These are phyloP conservation scores for Marchantia paleacea DNA, from an alignment of 225 moss, liverwort and hornwort species.

Conservation along the genomic window DNA sequence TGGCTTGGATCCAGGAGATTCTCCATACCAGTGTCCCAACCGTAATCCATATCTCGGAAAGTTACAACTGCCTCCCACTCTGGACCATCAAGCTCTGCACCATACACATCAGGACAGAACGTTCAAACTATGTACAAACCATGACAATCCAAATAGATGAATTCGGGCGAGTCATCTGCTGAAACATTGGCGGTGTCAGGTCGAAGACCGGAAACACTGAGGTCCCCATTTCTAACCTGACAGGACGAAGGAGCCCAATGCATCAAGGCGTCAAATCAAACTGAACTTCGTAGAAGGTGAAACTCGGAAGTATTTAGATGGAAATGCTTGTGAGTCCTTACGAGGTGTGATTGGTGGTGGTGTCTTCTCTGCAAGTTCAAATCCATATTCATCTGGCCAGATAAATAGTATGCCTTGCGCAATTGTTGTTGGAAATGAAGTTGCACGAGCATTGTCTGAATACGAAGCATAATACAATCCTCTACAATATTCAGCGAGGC, in stretches of 20 bases:
- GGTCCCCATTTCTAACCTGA: neutral
- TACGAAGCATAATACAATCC: neutral
- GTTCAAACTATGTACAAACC: neutral
- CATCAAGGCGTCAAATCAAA: too few relatives aligned
- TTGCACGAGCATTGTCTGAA: conserved; percentile 12
- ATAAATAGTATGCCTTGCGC: conserved; percentile 28
- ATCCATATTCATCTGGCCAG: conserved; percentile 30
- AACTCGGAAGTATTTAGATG: too few relatives aligned
- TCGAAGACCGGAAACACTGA: neutral
- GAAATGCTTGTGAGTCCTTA: neutral
- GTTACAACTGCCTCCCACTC: conserved; percentile 52
- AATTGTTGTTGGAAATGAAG: conserved; percentile 23
- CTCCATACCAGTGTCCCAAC: conserved; percentile 72
- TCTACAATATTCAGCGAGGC: too few relatives aligned
- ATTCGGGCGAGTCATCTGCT: too few relatives aligned
- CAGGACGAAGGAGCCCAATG: too few relatives aligned
- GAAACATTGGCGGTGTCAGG: too few relatives aligned
- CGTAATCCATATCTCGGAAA: conserved; percentile 57
- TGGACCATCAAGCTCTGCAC: conserved; percentile 47
- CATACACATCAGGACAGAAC: neutral
- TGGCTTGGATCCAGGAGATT: conserved; percentile 79
- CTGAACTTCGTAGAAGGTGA: too few relatives aligned
- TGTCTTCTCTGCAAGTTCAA: conserved; percentile 17
- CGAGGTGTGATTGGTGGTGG: conserved; percentile 22
- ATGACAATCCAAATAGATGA: neutral